A percentile compares a stretch with the other conserved stretches of the same genome.
These are phyloP conservation scores for Dendrothele bispora DNA, from an alignment of 768 basidiomycete species.

Conservation along the genomic window DNA sequence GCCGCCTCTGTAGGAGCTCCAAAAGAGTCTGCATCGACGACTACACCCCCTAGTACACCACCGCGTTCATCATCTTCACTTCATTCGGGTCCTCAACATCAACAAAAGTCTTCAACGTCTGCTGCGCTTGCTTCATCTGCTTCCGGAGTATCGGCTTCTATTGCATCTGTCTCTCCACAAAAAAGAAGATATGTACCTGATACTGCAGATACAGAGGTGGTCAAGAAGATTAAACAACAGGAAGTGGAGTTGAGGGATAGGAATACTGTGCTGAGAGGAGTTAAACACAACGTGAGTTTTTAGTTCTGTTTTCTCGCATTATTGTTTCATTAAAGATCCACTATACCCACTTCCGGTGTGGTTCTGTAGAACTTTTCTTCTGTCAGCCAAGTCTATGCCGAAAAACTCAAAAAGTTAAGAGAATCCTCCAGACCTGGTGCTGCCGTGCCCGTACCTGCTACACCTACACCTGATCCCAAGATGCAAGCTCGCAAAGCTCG, in stretches of 20 bases:
- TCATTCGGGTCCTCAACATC: conserved; percentile 5
- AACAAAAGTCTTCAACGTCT: conserved; percentile 17
- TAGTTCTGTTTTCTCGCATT: background rate
- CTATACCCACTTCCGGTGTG: background rate
- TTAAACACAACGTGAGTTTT: conserved; percentile 74
- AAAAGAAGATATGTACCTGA: conserved; percentile 85
- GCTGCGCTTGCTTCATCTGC: conserved; percentile 28
- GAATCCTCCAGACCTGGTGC: conserved; percentile 59
- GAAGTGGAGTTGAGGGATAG: conserved; percentile 83
- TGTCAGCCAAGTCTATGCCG: conserved; percentile 62
- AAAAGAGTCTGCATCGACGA: conserved; percentile 41
- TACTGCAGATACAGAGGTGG: conserved; percentile 73
- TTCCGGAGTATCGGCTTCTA: conserved; percentile 22
- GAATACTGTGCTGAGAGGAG: conserved; percentile 80
- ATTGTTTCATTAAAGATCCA: background rate
- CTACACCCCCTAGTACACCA: conserved; percentile 62
- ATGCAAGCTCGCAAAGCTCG: conserved; percentile 70
- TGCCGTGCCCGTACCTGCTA: conserved; percentile 26
- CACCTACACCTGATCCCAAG: conserved; percentile 45
- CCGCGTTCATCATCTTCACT: conserved; percentile 28
- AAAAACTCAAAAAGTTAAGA: conserved; percentile 77
- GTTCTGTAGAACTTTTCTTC: conserved; percentile 82
- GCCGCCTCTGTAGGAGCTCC: conserved; percentile 6
- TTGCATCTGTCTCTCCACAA: conserved; percentile 43
- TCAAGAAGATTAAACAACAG: conserved; percentile 78